These are phyloP conservation scores for Colletotrichum tropicale DNA, from an alignment of 2,329 filamentous ascomycete species.

Conservation along the genomic window DNA sequence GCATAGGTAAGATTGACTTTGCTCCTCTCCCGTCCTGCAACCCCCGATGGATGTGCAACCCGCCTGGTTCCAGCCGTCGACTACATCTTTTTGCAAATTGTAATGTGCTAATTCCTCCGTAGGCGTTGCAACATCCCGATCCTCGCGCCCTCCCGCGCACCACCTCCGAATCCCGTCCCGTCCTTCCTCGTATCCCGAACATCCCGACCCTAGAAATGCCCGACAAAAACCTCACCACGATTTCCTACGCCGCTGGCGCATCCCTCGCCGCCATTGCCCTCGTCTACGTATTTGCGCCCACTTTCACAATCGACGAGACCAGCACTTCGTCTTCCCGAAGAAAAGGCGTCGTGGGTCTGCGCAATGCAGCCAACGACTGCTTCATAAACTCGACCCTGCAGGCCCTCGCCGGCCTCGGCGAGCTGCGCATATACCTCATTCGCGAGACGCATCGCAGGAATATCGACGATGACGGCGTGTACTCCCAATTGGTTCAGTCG, in stretches of 20 bases:
- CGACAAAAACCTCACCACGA: constrained; percentile 81
- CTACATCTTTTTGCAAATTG: not conserved
- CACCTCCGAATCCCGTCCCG: not conserved
- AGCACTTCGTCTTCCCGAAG: constrained; percentile 73
- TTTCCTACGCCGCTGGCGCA: constrained; percentile 92
- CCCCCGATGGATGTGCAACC: not conserved
- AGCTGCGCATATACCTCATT: constrained; percentile 90
- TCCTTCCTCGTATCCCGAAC: not conserved
- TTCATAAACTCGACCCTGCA: constrained; percentile 98
- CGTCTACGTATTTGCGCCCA: constrained; percentile 98
- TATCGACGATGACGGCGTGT: constrained; percentile 79
- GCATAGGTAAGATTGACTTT: not conserved
- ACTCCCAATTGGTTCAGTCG: constrained; percentile 64
- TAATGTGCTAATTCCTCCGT: not conserved
- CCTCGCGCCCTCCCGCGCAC: not conserved
- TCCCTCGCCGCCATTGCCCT: constrained; percentile 93
- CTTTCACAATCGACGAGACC: constrained; percentile 90
- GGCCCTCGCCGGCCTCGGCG: constrained; percentile 86
- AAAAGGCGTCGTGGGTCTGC: constrained; percentile 86
- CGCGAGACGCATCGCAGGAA: constrained; percentile 84
- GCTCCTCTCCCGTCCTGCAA: not conserved
- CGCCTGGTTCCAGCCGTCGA: not conserved
- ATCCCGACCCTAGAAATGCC: constrained; percentile 60
- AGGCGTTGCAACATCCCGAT: not conserved
- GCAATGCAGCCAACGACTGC: constrained; percentile 93